Conservation (phyloP, 306 rosid genomes). For the Quercus rubra region DNA sequence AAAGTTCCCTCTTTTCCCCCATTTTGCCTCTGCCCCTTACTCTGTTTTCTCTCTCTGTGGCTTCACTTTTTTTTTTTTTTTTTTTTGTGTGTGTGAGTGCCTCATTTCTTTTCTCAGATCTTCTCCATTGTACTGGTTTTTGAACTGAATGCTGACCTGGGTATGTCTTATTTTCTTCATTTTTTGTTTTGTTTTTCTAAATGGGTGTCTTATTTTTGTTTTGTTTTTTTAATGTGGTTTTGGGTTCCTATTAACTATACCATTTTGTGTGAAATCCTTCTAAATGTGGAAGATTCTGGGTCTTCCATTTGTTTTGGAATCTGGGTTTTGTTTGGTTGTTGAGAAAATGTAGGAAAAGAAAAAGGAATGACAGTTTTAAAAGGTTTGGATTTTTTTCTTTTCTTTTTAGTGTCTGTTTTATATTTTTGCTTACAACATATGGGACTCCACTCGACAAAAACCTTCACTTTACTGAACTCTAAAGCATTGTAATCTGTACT, state of each 20-base stretch:
- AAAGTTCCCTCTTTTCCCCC: not conserved
- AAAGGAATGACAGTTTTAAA: not conserved
- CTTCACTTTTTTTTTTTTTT: not conserved
- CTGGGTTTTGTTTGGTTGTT: not conserved
- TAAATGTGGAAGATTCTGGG: not conserved
- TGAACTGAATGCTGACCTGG: slow-evolving; percentile 16
- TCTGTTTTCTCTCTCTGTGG: not conserved
- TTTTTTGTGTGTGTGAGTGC: too few species aligned
- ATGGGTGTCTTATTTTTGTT: not conserved
- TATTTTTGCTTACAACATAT: not conserved
- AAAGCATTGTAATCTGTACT: not conserved
- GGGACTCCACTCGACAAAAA: not conserved
- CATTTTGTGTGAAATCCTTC: not conserved
- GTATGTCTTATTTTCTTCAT: not conserved
- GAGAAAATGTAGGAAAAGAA: not conserved
- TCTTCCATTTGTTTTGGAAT: not conserved
- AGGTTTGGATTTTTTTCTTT: not conserved
- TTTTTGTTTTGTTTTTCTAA: too few species aligned
- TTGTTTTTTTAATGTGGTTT: too few species aligned
- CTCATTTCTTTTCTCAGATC: slow-evolving; percentile 39
- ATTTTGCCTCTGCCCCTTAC: slow-evolving; percentile 1
- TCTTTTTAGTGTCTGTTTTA: not conserved
- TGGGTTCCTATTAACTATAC: not conserved
- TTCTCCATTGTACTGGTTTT: slow-evolving; percentile 31
- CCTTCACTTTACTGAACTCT: not conserved